Conservation (phyloP, 306 rosid genomes). For the Trifolium subterraneum region DNA sequence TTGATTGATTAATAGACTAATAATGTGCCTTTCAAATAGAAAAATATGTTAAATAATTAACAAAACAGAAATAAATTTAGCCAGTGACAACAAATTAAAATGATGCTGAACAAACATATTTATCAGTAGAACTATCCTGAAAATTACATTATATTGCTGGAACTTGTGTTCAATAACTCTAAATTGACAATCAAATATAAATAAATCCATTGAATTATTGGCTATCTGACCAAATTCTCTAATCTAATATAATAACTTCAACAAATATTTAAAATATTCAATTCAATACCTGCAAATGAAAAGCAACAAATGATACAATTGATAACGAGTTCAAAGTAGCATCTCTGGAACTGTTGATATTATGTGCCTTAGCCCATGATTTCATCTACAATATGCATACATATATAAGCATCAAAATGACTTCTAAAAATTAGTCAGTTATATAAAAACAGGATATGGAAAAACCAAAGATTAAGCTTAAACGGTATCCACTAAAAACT, state of each 20-base stretch:
- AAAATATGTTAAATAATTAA: neutral
- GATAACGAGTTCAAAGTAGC: slow-evolving; percentile 55
- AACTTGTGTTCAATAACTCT: neutral
- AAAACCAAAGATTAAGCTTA: slow-evolving; percentile 25
- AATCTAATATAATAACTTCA: slow-evolving; percentile 7
- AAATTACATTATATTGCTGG: neutral
- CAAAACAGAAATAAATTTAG: neutral
- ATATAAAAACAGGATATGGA: neutral
- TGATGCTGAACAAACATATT: neutral
- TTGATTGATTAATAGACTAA: neutral
- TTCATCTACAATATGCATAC: slow-evolving; percentile 50
- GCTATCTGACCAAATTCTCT: slow-evolving; percentile 7
- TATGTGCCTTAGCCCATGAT: slow-evolving; percentile 57
- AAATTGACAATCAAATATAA: slow-evolving; percentile 20
- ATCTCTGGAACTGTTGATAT: slow-evolving; percentile 56
- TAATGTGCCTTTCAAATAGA: neutral
- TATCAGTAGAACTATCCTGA: neutral
- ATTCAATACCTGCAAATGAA: slow-evolving; percentile 58
- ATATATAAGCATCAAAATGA: slow-evolving; percentile 26
- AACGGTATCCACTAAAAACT: slow-evolving; percentile 25
- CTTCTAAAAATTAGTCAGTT: slow-evolving; percentile 1
- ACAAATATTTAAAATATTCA: slow-evolving; percentile 25
- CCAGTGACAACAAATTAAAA: neutral
- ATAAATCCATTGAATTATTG: neutral
- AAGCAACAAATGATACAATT: slow-evolving; percentile 51